These are phyloP conservation scores for Cercospora citrullina DNA, from an alignment of 2,329 filamentous ascomycete species.

Conservation along the genomic window DNA sequence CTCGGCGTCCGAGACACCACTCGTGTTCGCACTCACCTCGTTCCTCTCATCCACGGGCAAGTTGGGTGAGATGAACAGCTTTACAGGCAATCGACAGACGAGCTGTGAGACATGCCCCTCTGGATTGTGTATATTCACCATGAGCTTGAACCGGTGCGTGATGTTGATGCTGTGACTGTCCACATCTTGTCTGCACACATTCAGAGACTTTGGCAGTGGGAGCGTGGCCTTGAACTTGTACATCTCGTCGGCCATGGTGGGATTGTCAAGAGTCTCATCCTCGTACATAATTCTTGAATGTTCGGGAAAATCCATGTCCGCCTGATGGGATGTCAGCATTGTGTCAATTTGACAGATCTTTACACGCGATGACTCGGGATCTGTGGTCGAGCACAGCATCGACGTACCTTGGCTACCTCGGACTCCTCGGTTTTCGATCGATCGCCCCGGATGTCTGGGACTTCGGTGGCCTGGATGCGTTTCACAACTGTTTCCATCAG, in stretches of 20 bases:
- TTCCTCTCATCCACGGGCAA: slow-evolving; percentile 86
- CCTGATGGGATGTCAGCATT: not conserved
- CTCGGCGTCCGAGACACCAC: slow-evolving; percentile 43
- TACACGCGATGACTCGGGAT: not conserved
- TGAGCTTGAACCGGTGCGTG: slow-evolving; percentile 87
- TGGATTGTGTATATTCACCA: slow-evolving; percentile 87
- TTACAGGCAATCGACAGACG: slow-evolving; percentile 84
- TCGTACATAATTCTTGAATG: slow-evolving; percentile 38
- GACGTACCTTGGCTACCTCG: slow-evolving; percentile 39
- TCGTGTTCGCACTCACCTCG: slow-evolving; percentile 61
- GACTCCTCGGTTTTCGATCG: slow-evolving; percentile 39
- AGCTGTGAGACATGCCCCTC: slow-evolving; percentile 94
- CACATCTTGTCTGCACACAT: slow-evolving; percentile 83
- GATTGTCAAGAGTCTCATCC: slow-evolving; percentile 44
- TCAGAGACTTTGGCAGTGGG: slow-evolving; percentile 77
- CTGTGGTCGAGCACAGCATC: not conserved
- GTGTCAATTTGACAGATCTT: not conserved
- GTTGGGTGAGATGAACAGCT: slow-evolving; percentile 93
- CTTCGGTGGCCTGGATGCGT: slow-evolving; percentile 38
- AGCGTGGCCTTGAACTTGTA: slow-evolving; percentile 60
- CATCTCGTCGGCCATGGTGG: slow-evolving; percentile 53
- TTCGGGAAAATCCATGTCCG: slow-evolving; percentile 43
- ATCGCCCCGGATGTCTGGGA: slow-evolving; percentile 38
- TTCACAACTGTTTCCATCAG: slow-evolving; percentile 73
- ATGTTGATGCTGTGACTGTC: slow-evolving; percentile 88